Evolutionary conservation across 768 basidiomycete species (phyloP).

Genomic region (Macrolepiota dolichaula): DNA sequence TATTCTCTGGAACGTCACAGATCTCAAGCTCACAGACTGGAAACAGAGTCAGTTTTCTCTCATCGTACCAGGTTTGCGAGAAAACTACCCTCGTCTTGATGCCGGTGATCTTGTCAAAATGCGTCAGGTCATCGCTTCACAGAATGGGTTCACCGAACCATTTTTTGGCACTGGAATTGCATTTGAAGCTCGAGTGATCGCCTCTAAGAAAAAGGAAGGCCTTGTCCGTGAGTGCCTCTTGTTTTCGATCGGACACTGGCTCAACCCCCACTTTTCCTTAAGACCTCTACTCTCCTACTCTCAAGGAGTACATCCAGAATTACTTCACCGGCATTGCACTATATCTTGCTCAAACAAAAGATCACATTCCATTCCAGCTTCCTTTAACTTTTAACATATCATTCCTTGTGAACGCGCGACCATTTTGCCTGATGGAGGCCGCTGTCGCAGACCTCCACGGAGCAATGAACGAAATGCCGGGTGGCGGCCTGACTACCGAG

Average conservation of each 20-base stretch:
- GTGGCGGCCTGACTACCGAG: slow-evolving; percentile 29
- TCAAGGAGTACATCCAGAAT: slow-evolving; percentile 38
- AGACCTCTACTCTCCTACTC: slow-evolving; percentile 39
- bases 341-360: slow-evolving; percentile 35
- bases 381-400: slow-evolving; percentile 45
- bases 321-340: slow-evolving; percentile 33
- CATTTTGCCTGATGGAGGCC: slow-evolving; percentile 39
- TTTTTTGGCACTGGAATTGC: slow-evolving; percentile 32
- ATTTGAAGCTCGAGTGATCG: slow-evolving; percentile 42
- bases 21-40: background rate
- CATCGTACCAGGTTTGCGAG: slow-evolving; percentile 6
- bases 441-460: slow-evolving; percentile 23
- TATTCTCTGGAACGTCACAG: slow-evolving; percentile 22
- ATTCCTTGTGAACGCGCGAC: slow-evolving; percentile 42
- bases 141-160: slow-evolving; percentile 2
- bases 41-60: slow-evolving; percentile 1
- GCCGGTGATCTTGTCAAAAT: slow-evolving; percentile 35
- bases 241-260: background rate
- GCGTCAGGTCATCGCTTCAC: slow-evolving; percentile 25
- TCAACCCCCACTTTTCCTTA: background rate
- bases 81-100: slow-evolving; percentile 33
- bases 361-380: slow-evolving; percentile 32
- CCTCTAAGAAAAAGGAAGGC: slow-evolving; percentile 43
- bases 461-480: background rate
- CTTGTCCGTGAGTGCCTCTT: slow-evolving; percentile 36